Base-by-base conservation (phyloP, 2,329 filamentous ascomycete genomes). In the Aspergillus alliaceus region DNA sequence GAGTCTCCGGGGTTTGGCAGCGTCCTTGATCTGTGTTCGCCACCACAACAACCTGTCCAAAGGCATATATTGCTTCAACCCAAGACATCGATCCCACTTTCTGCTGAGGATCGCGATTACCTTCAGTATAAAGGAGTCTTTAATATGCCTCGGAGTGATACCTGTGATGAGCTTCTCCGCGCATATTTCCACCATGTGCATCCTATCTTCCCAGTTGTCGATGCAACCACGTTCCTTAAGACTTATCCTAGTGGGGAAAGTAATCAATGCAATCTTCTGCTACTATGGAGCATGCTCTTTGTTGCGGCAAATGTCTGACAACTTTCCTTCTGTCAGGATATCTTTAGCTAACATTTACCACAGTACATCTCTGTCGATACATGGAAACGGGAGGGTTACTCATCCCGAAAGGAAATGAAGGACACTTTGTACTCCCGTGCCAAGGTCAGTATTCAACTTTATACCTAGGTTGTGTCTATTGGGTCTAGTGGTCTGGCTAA, bases 211-310 rank as follows among this genome's bases (percentile, higher is more conserved):
- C 75, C 75, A 12, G 67, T 77, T 22, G 58, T 76, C 20, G 73
- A 76, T 50, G 68, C 59, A 8, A 61, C 65, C 4, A 46, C 56
- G 1, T 70, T 76, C 31, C 53, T 76, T 29, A 53, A 63, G 7
- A 61, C 63, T 18, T 68, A 73, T 34, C 65, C 64, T 18, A 54
- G 58, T 48, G 66, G 68, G 15, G 66, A 68, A 18, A 59, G 65
- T 12, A 59, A 65, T 18, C 64, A 68, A 14, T 70, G 72, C 34
- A 77, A 75, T 51, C 20, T 75, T 3, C 57, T 77, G 18, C 61
- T 78, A 2, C 59, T 78, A 11, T 77, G 75, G 74, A 74, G 72
- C 48, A 65, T 77, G 11, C 76, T 76, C 50, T 75, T 73, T 34
- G 71, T 70, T n/a, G 72, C 70, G 6, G 63, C 63, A 1, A 73